Evolutionary conservation across 164 flowering plant genomes (phyloP).

Genomic region (Umbilicus rupestris): DNA sequence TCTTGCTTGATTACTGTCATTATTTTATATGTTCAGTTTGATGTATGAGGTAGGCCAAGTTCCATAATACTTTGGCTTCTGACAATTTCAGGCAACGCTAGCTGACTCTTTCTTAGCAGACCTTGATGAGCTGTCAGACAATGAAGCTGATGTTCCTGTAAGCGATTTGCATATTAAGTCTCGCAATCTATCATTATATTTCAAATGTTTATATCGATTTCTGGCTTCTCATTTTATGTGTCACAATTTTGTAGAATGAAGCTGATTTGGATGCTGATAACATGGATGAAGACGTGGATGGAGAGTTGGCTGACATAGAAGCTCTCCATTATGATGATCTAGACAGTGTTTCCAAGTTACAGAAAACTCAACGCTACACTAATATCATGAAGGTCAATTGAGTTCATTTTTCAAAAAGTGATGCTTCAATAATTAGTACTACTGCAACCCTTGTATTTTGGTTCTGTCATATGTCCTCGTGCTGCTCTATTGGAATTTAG

Average conservation of each 20-base stretch:
- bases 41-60: too few species aligned
- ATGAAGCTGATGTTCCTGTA: constrained; percentile 54
- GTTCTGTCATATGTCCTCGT: neutral
- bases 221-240: neutral
- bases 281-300: constrained; percentile 82
- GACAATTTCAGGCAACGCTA: constrained; percentile 59
- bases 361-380: constrained; percentile 66
- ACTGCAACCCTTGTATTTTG: neutral
- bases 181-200: neutral
- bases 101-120: constrained; percentile 92
- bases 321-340: constrained; percentile 78
- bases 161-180: constrained; percentile 19
- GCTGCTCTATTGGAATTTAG: neutral
- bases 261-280: constrained; percentile 39
- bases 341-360: constrained; percentile 87
- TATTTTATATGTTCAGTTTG: too few species aligned
- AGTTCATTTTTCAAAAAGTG: neutral
- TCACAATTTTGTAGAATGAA: constrained; percentile 37
- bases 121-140: constrained; percentile 86
- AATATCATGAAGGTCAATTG: constrained; percentile 72
- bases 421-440: neutral
- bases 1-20: too few species aligned
- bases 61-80: too few species aligned
- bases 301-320: constrained; percentile 68
- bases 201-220: neutral